Base-by-base conservation (phyloP, 345 rosid species). In the Linum trigynum region DNA sequence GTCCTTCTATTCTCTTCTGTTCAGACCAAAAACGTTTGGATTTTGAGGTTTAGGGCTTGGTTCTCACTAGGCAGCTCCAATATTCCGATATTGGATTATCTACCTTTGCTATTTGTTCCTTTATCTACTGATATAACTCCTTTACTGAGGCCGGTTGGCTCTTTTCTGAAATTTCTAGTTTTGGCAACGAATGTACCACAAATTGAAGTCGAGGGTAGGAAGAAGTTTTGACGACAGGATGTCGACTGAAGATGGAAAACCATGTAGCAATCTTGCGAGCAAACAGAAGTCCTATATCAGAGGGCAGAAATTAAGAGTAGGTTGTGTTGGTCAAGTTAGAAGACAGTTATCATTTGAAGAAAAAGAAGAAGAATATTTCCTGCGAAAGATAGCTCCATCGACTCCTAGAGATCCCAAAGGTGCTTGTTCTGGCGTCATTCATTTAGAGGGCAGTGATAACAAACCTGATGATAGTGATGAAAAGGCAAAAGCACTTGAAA, bases 161-260 rank as follows among this genome's bases (percentile, higher is more conserved):
- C 68, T 59, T 58, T 50, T 48, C 48, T 59, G 7, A 36, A 65
- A 55, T 65, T 58, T 32, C 32, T 23, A 76, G 71, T 53, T 51
- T 16, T 85, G 89, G 91, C 88, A 81, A 76, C 62, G 17, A 43
- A 85, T 75, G 78, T 80, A 73, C 63, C 75, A 65, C 77, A 81
- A 79, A 55, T 69, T 91, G 68, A 78, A 72, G 64, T 77, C 71
- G 17, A 7, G 64, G 39, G 65, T 17, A 42, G 38, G 38, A 17
- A n/a, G 12, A 56, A 16, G 51, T 38, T 5, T 56, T 64, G 5
- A 4, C 43, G 32, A 23, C 32, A 5, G 32, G 35, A 7, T 23
- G 32, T 23, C 32, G 32, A 23, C 32, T 23, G 7, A 39, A 40
- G 5, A 43, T 15, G 37, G 37, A 36, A 71, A 78, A 37, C 82